Percentiles rank a stretch among this genome's conserved stretches.
Conservation (phyloP, 495 filamentous ascomycete genomes). For the Penicillium flavigenum region DNA sequence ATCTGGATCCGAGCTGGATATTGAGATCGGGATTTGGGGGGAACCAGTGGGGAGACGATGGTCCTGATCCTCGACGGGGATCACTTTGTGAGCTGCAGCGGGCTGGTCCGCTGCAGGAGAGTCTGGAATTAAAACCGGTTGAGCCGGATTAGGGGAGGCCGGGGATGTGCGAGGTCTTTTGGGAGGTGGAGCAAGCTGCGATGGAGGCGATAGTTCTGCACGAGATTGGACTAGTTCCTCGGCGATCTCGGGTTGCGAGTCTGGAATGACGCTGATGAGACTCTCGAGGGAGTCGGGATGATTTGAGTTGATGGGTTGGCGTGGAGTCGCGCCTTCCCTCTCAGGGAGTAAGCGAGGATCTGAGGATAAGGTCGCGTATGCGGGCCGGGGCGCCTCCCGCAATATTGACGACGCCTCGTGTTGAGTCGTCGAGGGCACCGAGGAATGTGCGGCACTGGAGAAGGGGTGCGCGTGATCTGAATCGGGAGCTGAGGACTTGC, state of each 20-base stretch:
- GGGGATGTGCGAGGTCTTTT: slow-evolving; percentile 25
- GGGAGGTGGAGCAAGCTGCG: slow-evolving; percentile 7
- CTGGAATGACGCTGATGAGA: slow-evolving; percentile 49
- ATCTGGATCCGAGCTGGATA: neutral
- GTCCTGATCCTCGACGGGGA: neutral
- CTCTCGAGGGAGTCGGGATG: slow-evolving; percentile 39
- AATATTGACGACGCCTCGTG: slow-evolving; percentile 12
- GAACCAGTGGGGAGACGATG: neutral
- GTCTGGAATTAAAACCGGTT: neutral
- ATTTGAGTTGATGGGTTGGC: neutral
- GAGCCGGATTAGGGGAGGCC: neutral
- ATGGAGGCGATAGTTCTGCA: slow-evolving; percentile 7
- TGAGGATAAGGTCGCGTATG: neutral
- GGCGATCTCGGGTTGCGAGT: slow-evolving; percentile 35
- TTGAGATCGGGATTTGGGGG: neutral
- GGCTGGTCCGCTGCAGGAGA: slow-evolving; percentile 1
- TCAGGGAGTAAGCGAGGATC: neutral
- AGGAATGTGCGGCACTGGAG: neutral
- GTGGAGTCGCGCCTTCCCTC: neutral
- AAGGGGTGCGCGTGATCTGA: neutral
- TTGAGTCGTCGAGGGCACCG: neutral
- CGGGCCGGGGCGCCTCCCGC: slow-evolving; percentile 12
- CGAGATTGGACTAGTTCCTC: slow-evolving; percentile 4
- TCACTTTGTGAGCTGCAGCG: neutral
- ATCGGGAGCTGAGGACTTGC: slow-evolving; percentile 12